Base-by-base conservation (phyloP, 352 stramenopile species). In the Phytopythium montanum region DNA sequence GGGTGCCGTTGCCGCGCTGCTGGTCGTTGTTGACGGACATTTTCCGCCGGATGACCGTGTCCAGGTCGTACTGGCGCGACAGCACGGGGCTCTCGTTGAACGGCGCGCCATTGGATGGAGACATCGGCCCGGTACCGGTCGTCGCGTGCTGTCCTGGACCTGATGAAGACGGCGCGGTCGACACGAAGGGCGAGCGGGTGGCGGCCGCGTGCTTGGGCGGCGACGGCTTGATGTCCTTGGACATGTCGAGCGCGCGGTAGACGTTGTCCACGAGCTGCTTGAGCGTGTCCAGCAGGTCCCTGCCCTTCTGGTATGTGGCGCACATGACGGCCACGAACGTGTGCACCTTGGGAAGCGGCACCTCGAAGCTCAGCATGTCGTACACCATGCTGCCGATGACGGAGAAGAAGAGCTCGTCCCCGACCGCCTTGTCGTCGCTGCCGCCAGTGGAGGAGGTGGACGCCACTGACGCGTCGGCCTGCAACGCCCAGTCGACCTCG, bases 351-450 rank as follows among this genome's bases (percentile, higher is more conserved):
- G 69, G 65, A 0, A 92, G 68, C 5, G 82, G 75, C 13, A 91
- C 78, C 50, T 94, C 81, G 31, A 94, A 80, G 12, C 76, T 92
- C 14, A 94, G 78, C 85, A 94, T 94, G 57, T 92, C 83, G 69
- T 92, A 94, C 49, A 92, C 77, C 14, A 94, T 67, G 53, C 78
- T 90, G 1, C 85, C 85, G 53, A 90, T 89, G 9, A 92, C 68
- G 0, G 85, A 92, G 64, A 94, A 94, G 58, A 94, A 92, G 10
- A 88, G 53, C 42, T 94, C 82, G 42, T 93, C 84, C 1, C 70
- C 68, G 14, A 93, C 76, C 36, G 54, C 60, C 46, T 67, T 59
- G 57, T 77, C 74, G 31, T 81, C 76, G 4, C 49, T 67, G 14
- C 54, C 65, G 1, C 31, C 53, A 19, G 45, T 49, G 10, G 50